Percentiles rank a stretch among this genome's conserved stretches.
These are phyloP conservation scores for Pyrenophora teres DNA, from an alignment of 2,329 filamentous ascomycete genomes.

Conservation along the genomic window DNA sequence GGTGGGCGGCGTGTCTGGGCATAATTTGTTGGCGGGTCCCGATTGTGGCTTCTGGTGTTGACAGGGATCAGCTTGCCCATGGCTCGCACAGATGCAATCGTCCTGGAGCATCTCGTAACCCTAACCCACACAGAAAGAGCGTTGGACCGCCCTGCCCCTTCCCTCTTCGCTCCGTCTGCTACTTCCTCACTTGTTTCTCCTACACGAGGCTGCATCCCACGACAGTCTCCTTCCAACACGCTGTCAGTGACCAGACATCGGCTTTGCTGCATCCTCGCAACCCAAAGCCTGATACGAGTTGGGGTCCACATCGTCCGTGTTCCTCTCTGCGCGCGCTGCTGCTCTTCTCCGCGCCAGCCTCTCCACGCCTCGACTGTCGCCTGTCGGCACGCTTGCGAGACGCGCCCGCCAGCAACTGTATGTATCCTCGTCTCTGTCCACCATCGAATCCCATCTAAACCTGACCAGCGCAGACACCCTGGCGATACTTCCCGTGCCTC, in stretches of 20 bases:
- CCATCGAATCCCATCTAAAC: conserved; percentile 5
- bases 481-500: conserved; percentile 1
- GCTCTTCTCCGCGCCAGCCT: conserved; percentile 32
- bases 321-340: conserved; percentile 31
- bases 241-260: conserved; percentile 16
- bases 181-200: conserved; percentile 29
- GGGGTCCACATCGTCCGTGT: conserved; percentile 18
- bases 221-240: conserved; percentile 18
- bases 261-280: conserved; percentile 10
- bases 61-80: not conserved
- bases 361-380: conserved; percentile 28
- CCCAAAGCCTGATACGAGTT: conserved; percentile 8
- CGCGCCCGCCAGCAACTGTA: conserved; percentile 20
- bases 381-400: conserved; percentile 17
- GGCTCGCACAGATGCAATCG: conserved; percentile 10
- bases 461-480: conserved; percentile 1
- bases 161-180: conserved; percentile 27
- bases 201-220: conserved; percentile 22
- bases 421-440: conserved; percentile 2
- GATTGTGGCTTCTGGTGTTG: too few relatives aligned
- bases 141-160: conserved; percentile 32
- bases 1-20: too few relatives aligned
- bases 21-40: too few relatives aligned
- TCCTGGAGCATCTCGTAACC: conserved; percentile 13
- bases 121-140: conserved; percentile 26